phyloP scores from a whole-genome alignment of 2,329 filamentous ascomycete genomes.

The Zymoseptoria tritici region DNA sequence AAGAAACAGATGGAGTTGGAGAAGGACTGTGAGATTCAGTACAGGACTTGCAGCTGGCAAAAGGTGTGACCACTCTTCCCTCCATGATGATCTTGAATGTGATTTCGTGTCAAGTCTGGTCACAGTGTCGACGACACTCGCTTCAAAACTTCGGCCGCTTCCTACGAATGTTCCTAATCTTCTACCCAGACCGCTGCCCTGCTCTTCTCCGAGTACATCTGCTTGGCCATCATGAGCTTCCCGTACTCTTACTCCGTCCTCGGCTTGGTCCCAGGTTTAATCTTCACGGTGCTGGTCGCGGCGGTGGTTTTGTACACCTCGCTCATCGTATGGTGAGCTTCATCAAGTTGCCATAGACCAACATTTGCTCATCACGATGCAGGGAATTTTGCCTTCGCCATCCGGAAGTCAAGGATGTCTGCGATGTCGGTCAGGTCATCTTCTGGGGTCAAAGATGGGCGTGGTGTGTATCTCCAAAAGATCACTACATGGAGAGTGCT shows the following conservation, averaged over 20 bases:
- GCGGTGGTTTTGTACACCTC: constrained; percentile 77
- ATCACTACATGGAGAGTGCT: not conserved
- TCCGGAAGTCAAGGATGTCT: constrained; percentile 85
- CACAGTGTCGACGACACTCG: not conserved
- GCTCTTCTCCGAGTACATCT: constrained; percentile 93
- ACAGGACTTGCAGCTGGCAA: constrained; percentile 88
- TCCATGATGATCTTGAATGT: not conserved
- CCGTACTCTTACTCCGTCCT: constrained; percentile 86
- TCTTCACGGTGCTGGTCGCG: constrained; percentile 73
- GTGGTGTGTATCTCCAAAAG: constrained; percentile 39
- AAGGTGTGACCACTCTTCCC: constrained; percentile 49
- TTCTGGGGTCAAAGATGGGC: constrained; percentile 77
- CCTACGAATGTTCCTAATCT: constrained; percentile 1
- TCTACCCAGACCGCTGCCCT: constrained; percentile 64
- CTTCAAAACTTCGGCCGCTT: not conserved
- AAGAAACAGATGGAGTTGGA: constrained; percentile 70
- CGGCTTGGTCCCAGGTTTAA: constrained; percentile 77
- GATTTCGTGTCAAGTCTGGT: not conserved
- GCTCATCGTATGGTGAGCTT: constrained; percentile 52
- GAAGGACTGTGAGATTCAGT: constrained; percentile 73
- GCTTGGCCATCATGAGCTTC: constrained; percentile 88
- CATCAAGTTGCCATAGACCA: not conserved
- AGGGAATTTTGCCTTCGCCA: constrained; percentile 89
- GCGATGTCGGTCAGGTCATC: constrained; percentile 90
- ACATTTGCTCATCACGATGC: not conserved